These are phyloP conservation scores for Pichia sp. DNA, from an alignment of 1,139 yeast genomes.

Conservation along the genomic window DNA sequence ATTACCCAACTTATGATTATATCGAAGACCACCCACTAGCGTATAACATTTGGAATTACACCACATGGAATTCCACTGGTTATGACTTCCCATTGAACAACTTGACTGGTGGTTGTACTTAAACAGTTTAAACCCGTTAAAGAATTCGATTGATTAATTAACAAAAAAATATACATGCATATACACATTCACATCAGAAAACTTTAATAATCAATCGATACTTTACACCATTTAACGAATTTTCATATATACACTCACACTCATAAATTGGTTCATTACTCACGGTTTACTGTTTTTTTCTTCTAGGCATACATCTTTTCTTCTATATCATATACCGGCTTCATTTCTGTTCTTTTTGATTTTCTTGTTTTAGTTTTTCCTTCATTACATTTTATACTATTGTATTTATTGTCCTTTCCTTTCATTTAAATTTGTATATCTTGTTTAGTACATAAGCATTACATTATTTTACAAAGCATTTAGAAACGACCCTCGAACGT, in stretches of 20 bases:
- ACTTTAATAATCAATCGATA: no score
- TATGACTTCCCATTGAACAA: conserved; percentile 35
- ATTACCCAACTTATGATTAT: conserved; percentile 54
- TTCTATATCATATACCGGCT: not conserved
- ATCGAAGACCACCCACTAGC: conserved; percentile 47
- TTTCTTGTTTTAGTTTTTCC: not conserved
- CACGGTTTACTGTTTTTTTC: no score
- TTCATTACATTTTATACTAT: not conserved
- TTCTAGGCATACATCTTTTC: no score
- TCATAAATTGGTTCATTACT: no score
- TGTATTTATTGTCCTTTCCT: not conserved
- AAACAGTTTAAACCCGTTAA: not conserved
- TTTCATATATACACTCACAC: no score
- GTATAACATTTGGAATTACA: conserved; percentile 47
- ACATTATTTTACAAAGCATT: no score
- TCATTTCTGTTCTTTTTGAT: conserved; percentile 1
- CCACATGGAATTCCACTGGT: conserved; percentile 40
- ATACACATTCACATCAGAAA: no score
- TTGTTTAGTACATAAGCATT: no score
- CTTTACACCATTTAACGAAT: no score
- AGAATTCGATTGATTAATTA: not conserved
- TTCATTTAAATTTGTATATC: not conserved
- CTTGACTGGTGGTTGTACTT: conserved; percentile 26
- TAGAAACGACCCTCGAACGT: no score
- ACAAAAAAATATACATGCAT: not conserved